Conservation (phyloP, 2,329 filamentous ascomycete genomes). For the Malbranchea cinnamomea region DNA sequence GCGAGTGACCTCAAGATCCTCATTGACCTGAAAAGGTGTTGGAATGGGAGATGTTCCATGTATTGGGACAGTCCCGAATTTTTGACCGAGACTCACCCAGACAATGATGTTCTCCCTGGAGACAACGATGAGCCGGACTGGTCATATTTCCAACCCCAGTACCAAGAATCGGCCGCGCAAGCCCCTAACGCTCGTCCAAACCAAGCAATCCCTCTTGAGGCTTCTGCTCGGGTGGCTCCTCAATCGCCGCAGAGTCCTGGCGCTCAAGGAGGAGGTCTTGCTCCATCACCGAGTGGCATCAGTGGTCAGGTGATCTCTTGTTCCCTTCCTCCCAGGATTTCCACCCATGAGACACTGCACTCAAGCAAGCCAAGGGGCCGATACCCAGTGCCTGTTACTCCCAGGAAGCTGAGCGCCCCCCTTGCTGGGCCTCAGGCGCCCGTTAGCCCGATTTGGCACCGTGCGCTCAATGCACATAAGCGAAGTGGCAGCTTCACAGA, state of each 20-base stretch:
- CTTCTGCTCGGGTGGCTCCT: too few relatives aligned
- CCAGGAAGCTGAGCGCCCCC: slow-evolving; percentile 16
- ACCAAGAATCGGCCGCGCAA: too few relatives aligned
- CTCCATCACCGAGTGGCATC: slow-evolving; percentile 27
- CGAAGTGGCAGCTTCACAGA: slow-evolving; percentile 80
- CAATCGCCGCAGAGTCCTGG: too few relatives aligned
- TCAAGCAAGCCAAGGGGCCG: slow-evolving; percentile 16
- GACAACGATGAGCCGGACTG: too few relatives aligned
- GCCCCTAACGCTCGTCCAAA: too few relatives aligned
- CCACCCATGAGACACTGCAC: slow-evolving; percentile 17
- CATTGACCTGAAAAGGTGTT: slow-evolving; percentile 90
- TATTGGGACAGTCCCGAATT: slow-evolving; percentile 73
- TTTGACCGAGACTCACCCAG: slow-evolving; percentile 43
- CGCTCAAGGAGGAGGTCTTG: too few relatives aligned
- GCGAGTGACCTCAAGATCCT: slow-evolving; percentile 69
- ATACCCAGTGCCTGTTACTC: slow-evolving; percentile 27
- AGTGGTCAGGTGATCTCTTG: slow-evolving; percentile 45
- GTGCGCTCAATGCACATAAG: slow-evolving; percentile 47
- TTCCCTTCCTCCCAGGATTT: slow-evolving; percentile 38
- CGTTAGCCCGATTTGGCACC: slow-evolving; percentile 20
- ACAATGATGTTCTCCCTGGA: slow-evolving; percentile 58
- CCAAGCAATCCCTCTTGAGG: too few relatives aligned
- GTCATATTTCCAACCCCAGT: too few relatives aligned
- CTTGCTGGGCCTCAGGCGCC: slow-evolving; percentile 15
- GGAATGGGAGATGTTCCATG: slow-evolving; percentile 75